These are phyloP conservation scores for Lepidopterella palustris DNA, from an alignment of 495 filamentous ascomycete species.

Conservation along the genomic window DNA sequence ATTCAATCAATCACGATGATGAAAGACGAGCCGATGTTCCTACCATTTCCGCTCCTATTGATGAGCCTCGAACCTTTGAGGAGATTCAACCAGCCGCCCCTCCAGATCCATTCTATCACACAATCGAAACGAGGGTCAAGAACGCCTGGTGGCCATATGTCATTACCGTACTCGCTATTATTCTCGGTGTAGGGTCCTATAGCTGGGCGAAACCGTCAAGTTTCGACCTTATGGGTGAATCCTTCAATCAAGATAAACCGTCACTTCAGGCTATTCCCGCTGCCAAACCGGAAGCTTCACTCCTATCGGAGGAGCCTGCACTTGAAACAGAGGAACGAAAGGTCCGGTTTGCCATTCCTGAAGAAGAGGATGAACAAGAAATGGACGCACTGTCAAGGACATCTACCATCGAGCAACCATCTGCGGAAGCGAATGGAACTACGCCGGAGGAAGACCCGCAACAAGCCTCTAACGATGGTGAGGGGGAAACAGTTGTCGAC, in stretches of 20 bases:
- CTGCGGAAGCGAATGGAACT: not conserved
- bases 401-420: slow-evolving; percentile 16
- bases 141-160: not conserved
- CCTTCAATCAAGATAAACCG: not conserved
- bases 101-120: not conserved
- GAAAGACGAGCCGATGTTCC: not conserved
- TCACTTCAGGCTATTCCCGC: not conserved
- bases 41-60: slow-evolving; percentile 3
- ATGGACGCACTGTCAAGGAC: slow-evolving; percentile 16
- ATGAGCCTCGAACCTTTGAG: not conserved
- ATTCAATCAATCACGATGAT: slow-evolving; percentile 8
- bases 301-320: not conserved
- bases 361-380: slow-evolving; percentile 16
- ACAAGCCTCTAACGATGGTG: not conserved
- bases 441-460: not conserved
- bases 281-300: not conserved
- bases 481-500: not conserved
- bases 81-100: not conserved
- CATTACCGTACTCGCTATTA: not conserved
- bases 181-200: not conserved
- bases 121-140: not conserved
- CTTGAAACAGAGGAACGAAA: slow-evolving; percentile 6
- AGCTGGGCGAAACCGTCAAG: not conserved
- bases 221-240: not conserved
- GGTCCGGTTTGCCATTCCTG: slow-evolving; percentile 23